A percentile compares a stretch with the other conserved stretches of the same genome.
phyloP scores from a whole-genome alignment of 805 yeast species.

The Metschnikowia lochheadii region DNA sequence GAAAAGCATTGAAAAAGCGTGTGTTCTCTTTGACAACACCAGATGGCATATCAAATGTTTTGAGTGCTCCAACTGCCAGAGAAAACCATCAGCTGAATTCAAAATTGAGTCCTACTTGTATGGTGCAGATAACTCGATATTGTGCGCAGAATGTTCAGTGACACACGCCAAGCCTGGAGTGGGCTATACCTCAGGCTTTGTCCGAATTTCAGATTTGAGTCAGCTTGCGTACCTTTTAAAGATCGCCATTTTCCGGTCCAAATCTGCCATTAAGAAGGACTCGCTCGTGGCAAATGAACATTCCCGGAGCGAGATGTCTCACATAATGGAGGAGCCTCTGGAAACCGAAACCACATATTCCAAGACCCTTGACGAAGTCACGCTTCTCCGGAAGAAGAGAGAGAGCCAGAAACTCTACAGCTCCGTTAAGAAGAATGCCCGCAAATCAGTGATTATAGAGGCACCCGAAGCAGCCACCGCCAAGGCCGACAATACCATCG shows the following conservation, averaged over 20 bases:
- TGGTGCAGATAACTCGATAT: conserved; percentile 27
- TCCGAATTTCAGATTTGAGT: conserved; percentile 57
- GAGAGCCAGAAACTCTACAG: conserved; percentile 56
- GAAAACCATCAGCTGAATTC: conserved; percentile 17
- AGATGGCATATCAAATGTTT: conserved; percentile 87
- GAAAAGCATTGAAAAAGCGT: conserved; percentile 79
- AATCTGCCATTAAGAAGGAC: conserved; percentile 47
- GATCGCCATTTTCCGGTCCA: conserved; percentile 78
- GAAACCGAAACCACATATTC: conserved; percentile 51
- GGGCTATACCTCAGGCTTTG: conserved; percentile 44
- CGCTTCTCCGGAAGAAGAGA: conserved; percentile 68
- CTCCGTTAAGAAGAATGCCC: conserved; percentile 54
- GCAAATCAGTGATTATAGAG: conserved; percentile 63
- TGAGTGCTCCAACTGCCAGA: conserved; percentile 56
- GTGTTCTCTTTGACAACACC: conserved; percentile 53
- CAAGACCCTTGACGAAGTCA: conserved; percentile 70
- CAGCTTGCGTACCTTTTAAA: conserved; percentile 76
- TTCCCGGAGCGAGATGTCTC: conserved; percentile 11
- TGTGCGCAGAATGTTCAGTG: conserved; percentile 63
- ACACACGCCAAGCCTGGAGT: conserved; percentile 32
- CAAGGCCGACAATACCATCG: conserved; percentile 22
- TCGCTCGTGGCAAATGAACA: conserved; percentile 4
- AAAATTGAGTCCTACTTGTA: conserved; percentile 13
- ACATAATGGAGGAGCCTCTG: conserved; percentile 17
- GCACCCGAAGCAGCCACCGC: conserved; percentile 52